These are phyloP conservation scores for Aureobasidium zeae DNA, from an alignment of 2,329 filamentous ascomycete species.

Conservation along the genomic window DNA sequence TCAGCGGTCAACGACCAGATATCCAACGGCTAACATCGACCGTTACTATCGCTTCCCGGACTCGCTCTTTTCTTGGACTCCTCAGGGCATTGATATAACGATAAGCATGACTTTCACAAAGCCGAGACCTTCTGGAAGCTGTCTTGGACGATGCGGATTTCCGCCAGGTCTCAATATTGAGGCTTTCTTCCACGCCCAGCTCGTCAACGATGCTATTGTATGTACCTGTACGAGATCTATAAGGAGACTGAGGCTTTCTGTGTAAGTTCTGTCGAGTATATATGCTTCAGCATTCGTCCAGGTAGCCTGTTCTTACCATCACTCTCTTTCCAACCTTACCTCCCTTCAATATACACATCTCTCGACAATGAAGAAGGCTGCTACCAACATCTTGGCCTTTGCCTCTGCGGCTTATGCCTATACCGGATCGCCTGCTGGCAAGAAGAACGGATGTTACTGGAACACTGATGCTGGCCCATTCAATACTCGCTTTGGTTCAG, in stretches of 20 bases:
- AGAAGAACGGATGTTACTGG: conserved; percentile 11
- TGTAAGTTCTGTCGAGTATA: neutral
- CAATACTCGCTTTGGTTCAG: conserved; percentile 11
- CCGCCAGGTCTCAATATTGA: neutral
- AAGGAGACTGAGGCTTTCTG: neutral
- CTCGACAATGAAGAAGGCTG: conserved; percentile 7
- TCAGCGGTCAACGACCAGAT: neutral
- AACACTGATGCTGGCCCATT: conserved; percentile 9
- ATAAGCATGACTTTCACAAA: conserved; percentile 4
- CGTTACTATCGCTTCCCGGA: no score
- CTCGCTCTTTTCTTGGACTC: no score
- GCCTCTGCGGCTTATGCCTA: conserved; percentile 4
- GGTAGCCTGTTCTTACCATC: neutral
- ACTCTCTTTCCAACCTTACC: neutral
- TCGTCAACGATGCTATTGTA: conserved; percentile 6
- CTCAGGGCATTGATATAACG: conserved; percentile 4
- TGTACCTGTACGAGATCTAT: no score
- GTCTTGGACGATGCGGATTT: neutral
- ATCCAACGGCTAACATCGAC: conserved; percentile 9
- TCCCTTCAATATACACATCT: neutral
- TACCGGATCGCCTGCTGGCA: neutral
- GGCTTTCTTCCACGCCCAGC: neutral
- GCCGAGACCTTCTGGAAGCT: neutral
- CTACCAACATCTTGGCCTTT: conserved; percentile 7
- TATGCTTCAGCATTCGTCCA: neutral